These are phyloP conservation scores for Candida germanica DNA, from an alignment of 805 yeast genomes.

Conservation along the genomic window DNA sequence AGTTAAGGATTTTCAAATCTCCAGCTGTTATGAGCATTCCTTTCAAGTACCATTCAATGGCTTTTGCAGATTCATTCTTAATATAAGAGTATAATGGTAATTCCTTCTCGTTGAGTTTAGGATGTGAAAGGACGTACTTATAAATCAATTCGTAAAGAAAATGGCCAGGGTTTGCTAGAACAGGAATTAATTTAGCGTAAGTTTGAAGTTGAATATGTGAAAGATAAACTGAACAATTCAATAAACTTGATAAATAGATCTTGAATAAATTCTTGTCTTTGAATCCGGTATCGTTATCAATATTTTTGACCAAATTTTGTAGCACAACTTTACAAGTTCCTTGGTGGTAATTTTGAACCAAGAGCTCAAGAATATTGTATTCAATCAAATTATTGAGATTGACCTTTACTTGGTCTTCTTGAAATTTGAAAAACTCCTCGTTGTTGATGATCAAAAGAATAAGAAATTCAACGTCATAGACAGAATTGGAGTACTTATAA, in stretches of 20 bases:
- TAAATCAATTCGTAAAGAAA: conserved; percentile 67
- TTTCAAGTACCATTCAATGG: conserved; percentile 59
- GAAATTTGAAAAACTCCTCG: conserved; percentile 53
- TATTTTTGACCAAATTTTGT: conserved; percentile 39
- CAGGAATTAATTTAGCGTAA: conserved; percentile 53
- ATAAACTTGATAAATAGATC: conserved; percentile 48
- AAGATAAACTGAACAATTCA: conserved; percentile 30
- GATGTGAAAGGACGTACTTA: conserved; percentile 61
- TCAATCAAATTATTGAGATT: conserved; percentile 58
- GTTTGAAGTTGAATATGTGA: conserved; percentile 45
- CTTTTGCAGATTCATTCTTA: conserved; percentile 46
- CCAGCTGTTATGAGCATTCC: background rate
- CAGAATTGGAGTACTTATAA: conserved; percentile 22
- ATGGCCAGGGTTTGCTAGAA: conserved; percentile 69
- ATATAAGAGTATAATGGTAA: conserved; percentile 47
- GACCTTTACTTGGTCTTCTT: conserved; percentile 27
- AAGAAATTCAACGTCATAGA: conserved; percentile 72
- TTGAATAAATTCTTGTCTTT: conserved; percentile 57
- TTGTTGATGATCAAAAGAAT: conserved; percentile 59
- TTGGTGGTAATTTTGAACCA: conserved; percentile 43
- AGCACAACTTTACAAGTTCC: conserved; percentile 45
- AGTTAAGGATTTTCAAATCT: conserved; percentile 55
- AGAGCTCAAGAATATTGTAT: conserved; percentile 50
- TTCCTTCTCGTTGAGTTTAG: conserved; percentile 39
- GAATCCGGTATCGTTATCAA: conserved; percentile 36